Evolutionary conservation across 495 filamentous ascomycete species (phyloP).

Genomic region (Podospora australis): DNA sequence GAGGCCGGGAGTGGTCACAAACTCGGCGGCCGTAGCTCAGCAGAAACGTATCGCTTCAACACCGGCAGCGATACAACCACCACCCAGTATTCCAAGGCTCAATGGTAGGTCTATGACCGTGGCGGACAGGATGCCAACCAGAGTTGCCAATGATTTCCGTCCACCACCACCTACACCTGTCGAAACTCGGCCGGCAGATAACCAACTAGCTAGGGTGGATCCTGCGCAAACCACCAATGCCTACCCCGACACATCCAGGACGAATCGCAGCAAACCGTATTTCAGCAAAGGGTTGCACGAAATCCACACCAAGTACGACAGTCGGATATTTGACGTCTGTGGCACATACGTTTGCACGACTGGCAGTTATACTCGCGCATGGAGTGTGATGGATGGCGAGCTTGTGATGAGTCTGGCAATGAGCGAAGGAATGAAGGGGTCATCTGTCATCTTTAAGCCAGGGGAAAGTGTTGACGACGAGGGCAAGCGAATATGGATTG

Average conservation of each 20-base stretch:
- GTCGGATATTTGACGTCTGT: conserved; percentile 76
- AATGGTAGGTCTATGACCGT: conserved; percentile 48
- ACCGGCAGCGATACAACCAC: conserved; percentile 40
- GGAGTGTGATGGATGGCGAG: conserved; percentile 78
- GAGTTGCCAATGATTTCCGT: conserved; percentile 30
- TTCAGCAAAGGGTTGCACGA: conserved; percentile 62
- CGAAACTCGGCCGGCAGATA: conserved; percentile 25
- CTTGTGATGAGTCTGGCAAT: conserved; percentile 73
- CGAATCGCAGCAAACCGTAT: conserved; percentile 76
- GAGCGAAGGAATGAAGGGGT: conserved; percentile 69
- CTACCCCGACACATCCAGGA: conserved; percentile 78
- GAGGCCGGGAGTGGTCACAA: conserved; percentile 34
- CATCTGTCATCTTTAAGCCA: conserved; percentile 81
- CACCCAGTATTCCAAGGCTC: conserved; percentile 29
- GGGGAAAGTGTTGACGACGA: conserved; percentile 66
- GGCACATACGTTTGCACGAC: conserved; percentile 82
- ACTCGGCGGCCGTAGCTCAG: conserved; percentile 10
- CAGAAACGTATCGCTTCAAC: conserved; percentile 47
- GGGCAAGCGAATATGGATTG: conserved; percentile 82
- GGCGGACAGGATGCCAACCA: conserved; percentile 31
- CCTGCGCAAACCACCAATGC: conserved; percentile 13
- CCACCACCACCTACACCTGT: conserved; percentile 21
- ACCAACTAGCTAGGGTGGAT: conserved; percentile 17
- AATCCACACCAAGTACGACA: conserved; percentile 81
- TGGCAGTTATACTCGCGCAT: conserved; percentile 76